Percentiles rank a stretch among this genome's conserved stretches.
Conservation (phyloP, 2,329 filamentous ascomycete genomes). For the Epichloe coenophiala region DNA sequence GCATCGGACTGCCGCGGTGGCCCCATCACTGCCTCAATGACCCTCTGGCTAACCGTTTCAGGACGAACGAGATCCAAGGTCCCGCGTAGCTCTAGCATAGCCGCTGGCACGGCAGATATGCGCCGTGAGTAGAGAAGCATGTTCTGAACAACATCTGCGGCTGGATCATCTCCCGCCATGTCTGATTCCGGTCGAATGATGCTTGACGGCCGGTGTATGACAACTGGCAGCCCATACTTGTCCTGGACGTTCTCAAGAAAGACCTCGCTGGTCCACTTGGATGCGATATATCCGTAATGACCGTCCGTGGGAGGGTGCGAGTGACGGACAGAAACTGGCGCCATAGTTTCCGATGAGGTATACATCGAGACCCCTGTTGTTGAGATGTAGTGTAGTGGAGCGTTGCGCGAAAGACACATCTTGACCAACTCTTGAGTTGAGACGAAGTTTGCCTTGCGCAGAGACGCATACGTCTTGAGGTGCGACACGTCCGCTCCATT, state of each 20-base stretch:
- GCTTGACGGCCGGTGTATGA: slow-evolving; percentile 7
- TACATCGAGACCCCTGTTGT: not conserved
- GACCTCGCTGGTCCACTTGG: slow-evolving; percentile 20
- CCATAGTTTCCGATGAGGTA: not conserved
- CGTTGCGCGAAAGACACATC: slow-evolving; percentile 4
- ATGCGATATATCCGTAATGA: slow-evolving; percentile 16
- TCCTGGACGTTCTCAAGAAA: slow-evolving; percentile 13
- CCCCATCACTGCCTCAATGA: not conserved
- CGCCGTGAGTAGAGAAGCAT: not conserved
- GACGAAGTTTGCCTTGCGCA: slow-evolving; percentile 16
- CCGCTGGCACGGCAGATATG: not conserved
- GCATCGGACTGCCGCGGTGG: not conserved
- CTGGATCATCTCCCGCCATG: not conserved
- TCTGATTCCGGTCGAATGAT: not conserved
- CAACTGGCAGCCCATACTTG: slow-evolving; percentile 1
- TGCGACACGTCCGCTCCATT: slow-evolving; percentile 24
- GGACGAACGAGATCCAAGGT: not conserved
- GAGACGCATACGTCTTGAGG: slow-evolving; percentile 17
- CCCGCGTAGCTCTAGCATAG: not conserved
- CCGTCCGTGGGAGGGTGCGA: slow-evolving; percentile 7
- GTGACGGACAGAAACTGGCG: not conserved
- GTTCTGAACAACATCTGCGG: not conserved
- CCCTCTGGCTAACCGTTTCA: not conserved
- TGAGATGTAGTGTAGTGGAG: slow-evolving; percentile 19
- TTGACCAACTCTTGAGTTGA: slow-evolving; percentile 17